Base-by-base conservation (phyloP, 2,329 filamentous ascomycete species). In the Aureobasidium sp. region DNA sequence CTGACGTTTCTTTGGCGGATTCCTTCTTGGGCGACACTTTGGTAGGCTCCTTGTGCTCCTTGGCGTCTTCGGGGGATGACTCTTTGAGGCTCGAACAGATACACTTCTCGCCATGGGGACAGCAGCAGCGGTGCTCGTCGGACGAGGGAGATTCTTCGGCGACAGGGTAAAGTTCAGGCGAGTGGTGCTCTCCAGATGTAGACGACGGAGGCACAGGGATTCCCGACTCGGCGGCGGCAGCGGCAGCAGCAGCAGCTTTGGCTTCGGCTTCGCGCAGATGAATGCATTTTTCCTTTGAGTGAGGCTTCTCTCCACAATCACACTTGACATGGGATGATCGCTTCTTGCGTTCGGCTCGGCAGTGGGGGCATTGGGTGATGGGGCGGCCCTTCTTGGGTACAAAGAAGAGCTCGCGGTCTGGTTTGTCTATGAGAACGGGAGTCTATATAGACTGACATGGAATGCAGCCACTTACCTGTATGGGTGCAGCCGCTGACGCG, bases 401-500 rank as follows among this genome's bases (percentile, higher is more conserved):
- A 70, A 95, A 89, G 66, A 88, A 86, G 60, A 97, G 80, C 60
- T 88, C 88, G 62, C 91, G 88, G 71, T 96, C 93, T 95, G 65
- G 53, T n/a, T 25, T 34, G 19, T 12, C 25, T 40, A 51, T 51
- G 48, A 51, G 48, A 51, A 17, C 8, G 22, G 48, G n/a, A 22
- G 25, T 34, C 16, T 40, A 41, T 35, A 51, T 51, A 41, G 16
- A 29, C 17, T 41, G 37, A 7, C 17, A 19, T 30, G 32, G 30
- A 10, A 14, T 4, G 44, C 44, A 41, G 41, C 22, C 27, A 79
- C 87, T 77, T 82, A 95, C 90, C 90, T 70, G 83, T 81, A 73
- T 98, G 93, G 71, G 91, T 89, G 78, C 93, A 98, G 70, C 93
- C 95, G 85, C 90, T 97, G 69, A 98, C 93, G 69, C 93, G 88